phyloP scores from a whole-genome alignment of 2,329 filamentous ascomycete species.

The Arachnomyces sp. region DNA sequence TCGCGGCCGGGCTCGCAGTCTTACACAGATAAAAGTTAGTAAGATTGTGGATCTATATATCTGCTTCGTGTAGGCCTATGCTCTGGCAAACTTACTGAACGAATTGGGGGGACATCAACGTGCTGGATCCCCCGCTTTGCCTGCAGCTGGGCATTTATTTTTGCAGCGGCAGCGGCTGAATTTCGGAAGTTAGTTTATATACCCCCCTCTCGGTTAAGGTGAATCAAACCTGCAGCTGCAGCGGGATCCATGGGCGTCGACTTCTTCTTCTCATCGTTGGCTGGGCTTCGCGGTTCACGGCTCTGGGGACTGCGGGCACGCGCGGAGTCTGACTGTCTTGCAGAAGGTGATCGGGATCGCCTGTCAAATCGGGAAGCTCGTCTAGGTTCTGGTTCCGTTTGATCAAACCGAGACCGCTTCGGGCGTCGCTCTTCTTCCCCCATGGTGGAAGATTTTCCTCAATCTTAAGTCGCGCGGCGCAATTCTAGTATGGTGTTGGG shows the following conservation, averaged over 20 bases:
- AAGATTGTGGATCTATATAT: slow-evolving; percentile 2
- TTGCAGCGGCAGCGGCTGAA: slow-evolving; percentile 75
- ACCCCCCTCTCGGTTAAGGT: slow-evolving; percentile 2
- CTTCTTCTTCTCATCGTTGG: slow-evolving; percentile 28
- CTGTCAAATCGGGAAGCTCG: slow-evolving; percentile 78
- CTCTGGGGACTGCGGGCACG: slow-evolving; percentile 75
- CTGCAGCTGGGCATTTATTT: slow-evolving; percentile 74
- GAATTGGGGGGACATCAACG: slow-evolving; percentile 77
- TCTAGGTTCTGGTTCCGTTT: slow-evolving; percentile 73
- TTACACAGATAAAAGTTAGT: slow-evolving; percentile 17
- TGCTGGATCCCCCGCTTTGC: slow-evolving; percentile 85
- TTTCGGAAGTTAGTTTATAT: slow-evolving; percentile 13
- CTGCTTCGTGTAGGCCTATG: neutral
- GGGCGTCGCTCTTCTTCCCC: slow-evolving; percentile 65
- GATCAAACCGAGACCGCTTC: slow-evolving; percentile 91
- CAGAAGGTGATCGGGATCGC: slow-evolving; percentile 74
- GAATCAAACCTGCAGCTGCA: slow-evolving; percentile 62
- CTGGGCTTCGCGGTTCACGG: slow-evolving; percentile 43
- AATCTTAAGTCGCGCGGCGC: too few relatives aligned
- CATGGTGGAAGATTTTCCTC: slow-evolving; percentile 42
- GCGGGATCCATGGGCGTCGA: slow-evolving; percentile 56
- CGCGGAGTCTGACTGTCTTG: slow-evolving; percentile 56
- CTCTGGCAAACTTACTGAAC: slow-evolving; percentile 41
- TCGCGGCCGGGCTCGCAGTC: slow-evolving; percentile 44
- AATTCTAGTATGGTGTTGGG: too few relatives aligned